Percentiles rank a stretch among this genome's conserved stretches.
These are phyloP conservation scores for Trichoderma atrobrunneum DNA, from an alignment of 2,329 filamentous ascomycete genomes.

Conservation along the genomic window DNA sequence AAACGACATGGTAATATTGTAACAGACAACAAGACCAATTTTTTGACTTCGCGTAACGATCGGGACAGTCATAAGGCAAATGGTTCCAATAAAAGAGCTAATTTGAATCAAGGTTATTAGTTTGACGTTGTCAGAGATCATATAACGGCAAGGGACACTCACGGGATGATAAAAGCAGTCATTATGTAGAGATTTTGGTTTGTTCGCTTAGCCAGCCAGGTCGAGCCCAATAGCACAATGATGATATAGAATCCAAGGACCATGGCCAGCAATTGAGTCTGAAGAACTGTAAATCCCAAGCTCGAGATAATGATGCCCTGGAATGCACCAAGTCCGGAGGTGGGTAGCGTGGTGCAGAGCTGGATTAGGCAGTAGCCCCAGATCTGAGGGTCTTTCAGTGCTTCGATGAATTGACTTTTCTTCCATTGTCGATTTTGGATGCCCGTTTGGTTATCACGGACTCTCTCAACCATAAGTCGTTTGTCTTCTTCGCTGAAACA, in stretches of 20 bases:
- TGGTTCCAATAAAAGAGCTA: conserved; percentile 9
- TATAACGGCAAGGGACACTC: not conserved
- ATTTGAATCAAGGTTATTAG: not conserved
- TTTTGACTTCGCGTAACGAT: not conserved
- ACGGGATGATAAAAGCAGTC: conserved; percentile 3
- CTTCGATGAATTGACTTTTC: conserved; percentile 3
- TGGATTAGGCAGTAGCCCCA: conserved; percentile 12
- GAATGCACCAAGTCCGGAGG: conserved; percentile 10
- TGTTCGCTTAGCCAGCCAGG: not conserved
- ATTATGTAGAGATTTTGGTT: conserved; percentile 12
- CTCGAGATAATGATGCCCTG: conserved; percentile 6
- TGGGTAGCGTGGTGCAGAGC: conserved; percentile 1
- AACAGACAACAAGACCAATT: conserved; percentile 10
- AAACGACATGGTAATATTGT: conserved; percentile 13
- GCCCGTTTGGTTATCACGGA: conserved; percentile 10
- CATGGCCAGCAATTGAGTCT: conserved; percentile 7
- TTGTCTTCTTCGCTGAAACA: conserved; percentile 14
- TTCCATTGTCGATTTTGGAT: conserved; percentile 14
- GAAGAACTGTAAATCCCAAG: conserved; percentile 7
- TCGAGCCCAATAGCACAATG: not conserved
- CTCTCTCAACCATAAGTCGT: conserved; percentile 11
- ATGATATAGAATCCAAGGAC: conserved; percentile 12
- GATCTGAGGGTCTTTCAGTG: conserved; percentile 7
- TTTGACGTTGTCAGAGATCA: not conserved
- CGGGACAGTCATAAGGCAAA: conserved; percentile 9